These are phyloP conservation scores for Blastomyces parvus DNA, from an alignment of 2,329 filamentous ascomycete species.

Conservation along the genomic window DNA sequence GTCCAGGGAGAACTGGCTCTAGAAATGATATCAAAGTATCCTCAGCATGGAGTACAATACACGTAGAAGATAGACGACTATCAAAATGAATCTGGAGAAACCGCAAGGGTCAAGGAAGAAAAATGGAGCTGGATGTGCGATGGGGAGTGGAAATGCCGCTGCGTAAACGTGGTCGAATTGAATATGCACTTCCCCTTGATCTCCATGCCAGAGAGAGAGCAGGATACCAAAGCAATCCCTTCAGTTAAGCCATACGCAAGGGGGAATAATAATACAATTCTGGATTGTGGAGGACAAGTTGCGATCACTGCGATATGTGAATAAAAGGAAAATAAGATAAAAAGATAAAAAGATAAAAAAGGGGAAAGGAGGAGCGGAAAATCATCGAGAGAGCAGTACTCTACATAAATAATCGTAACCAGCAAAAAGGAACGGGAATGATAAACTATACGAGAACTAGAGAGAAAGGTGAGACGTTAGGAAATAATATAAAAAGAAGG, in stretches of 20 bases:
- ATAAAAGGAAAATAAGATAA: not conserved
- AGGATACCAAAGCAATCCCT: not conserved
- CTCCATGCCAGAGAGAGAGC: not conserved
- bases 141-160: not conserved
- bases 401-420: not conserved
- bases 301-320: not conserved
- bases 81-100: not conserved
- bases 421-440: not conserved
- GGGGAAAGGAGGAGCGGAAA: not conserved
- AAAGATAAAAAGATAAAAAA: not conserved
- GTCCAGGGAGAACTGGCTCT: not conserved
- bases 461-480: not conserved
- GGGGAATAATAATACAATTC: not conserved
- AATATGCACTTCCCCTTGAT: not conserved
- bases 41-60: not conserved
- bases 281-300: not conserved
- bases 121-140: not conserved
- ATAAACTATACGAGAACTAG: not conserved
- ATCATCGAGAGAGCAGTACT: not conserved
- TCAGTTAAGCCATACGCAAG: not conserved
- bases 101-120: not conserved
- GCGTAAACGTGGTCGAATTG: not conserved
- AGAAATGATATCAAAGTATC: not conserved
- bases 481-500: not conserved
- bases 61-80: not conserved